Evolutionary conservation across 116 monocot genomes (phyloP).

Genomic region (Papilionanthe hybrid): DNA sequence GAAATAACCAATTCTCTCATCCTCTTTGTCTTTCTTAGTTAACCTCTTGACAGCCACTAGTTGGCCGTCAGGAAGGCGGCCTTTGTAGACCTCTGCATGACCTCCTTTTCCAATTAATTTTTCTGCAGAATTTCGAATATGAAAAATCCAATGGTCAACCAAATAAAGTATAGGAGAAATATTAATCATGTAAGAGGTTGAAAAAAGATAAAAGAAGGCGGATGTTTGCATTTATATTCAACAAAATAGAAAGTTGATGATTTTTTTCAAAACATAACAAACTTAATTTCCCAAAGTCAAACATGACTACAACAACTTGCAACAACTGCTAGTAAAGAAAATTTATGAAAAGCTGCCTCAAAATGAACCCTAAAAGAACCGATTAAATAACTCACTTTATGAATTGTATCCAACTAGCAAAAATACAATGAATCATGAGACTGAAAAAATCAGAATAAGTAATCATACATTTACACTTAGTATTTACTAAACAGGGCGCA

Average conservation of each 20-base stretch:
- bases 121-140: slow-evolving; percentile 25
- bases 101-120: slow-evolving; percentile 70
- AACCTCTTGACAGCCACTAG: slow-evolving; percentile 65
- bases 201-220: background rate
- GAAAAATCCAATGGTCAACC: background rate
- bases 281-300: too few relatives aligned
- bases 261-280: background rate
- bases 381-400: too few relatives aligned
- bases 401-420: too few relatives aligned
- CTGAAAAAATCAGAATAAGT: too few relatives aligned
- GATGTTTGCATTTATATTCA: background rate
- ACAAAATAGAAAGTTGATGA: background rate
- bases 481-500: too few relatives aligned
- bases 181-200: background rate
- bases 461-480: too few relatives aligned
- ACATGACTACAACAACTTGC: too few relatives aligned
- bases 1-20: slow-evolving; percentile 52
- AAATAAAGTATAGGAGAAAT: background rate
- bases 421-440: too few relatives aligned
- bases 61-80: slow-evolving; percentile 46
- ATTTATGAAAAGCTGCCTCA: too few relatives aligned
- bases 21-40: slow-evolving; percentile 41
- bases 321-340: too few relatives aligned
- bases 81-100: slow-evolving; percentile 73
- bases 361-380: too few relatives aligned